These are phyloP conservation scores for Ceratobasidium sp. DNA, from an alignment of 1,284 basidiomycete species.

Conservation along the genomic window DNA sequence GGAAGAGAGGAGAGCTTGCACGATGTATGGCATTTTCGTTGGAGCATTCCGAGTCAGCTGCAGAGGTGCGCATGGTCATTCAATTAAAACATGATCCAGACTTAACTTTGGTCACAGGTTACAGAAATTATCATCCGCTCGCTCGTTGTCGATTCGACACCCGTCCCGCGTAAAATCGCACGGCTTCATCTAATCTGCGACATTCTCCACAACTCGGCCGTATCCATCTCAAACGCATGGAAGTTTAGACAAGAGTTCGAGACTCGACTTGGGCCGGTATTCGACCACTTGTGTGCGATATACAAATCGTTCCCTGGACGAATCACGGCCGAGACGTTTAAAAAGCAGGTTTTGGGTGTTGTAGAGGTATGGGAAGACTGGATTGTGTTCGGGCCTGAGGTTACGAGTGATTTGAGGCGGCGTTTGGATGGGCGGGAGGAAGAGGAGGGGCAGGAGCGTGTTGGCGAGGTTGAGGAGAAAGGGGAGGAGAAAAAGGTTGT, in stretches of 20 bases:
- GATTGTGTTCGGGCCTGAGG: slow-evolving; percentile 91
- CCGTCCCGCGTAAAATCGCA: slow-evolving; percentile 95
- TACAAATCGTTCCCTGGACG: slow-evolving; percentile 93
- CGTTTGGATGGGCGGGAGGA: slow-evolving; percentile 75
- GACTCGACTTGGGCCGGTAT: slow-evolving; percentile 85
- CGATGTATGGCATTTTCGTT: slow-evolving; percentile 96
- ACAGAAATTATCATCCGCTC: slow-evolving; percentile 89
- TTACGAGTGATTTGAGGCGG: slow-evolving; percentile 77
- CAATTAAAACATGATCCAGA: neutral
- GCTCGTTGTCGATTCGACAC: slow-evolving; percentile 86
- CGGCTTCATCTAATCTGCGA: slow-evolving; percentile 96
- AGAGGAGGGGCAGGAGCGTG: slow-evolving; percentile 57
- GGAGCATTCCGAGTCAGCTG: slow-evolving; percentile 93
- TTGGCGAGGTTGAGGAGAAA: slow-evolving; percentile 49
- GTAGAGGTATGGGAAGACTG: slow-evolving; percentile 97
- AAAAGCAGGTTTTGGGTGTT: slow-evolving; percentile 86
- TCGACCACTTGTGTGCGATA: slow-evolving; percentile 93
- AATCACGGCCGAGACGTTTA: slow-evolving; percentile 94
- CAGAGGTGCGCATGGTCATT: slow-evolving; percentile 72
- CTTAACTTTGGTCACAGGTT: slow-evolving; percentile 66
- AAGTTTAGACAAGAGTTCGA: slow-evolving; percentile 95
- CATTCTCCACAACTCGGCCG: slow-evolving; percentile 96
- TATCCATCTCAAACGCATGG: slow-evolving; percentile 90
- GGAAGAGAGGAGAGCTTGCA: slow-evolving; percentile 91
- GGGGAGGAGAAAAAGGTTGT: slow-evolving; percentile 55